Evolutionary conservation across 345 rosid species (phyloP), one percentile per base, ranked within the genome.

Genomic region (Mercurialis annua): DNA sequence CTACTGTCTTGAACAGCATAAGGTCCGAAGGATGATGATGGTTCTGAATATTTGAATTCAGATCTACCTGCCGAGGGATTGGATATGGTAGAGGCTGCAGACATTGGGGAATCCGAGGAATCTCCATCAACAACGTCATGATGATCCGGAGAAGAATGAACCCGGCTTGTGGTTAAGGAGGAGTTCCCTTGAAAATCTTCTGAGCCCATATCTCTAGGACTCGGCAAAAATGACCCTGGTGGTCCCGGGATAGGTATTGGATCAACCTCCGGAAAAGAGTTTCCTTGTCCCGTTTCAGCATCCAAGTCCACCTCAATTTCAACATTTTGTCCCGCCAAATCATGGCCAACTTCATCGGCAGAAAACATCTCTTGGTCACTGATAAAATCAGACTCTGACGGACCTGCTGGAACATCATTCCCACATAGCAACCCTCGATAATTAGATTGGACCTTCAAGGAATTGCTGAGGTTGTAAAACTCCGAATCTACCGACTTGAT

Each of bases 211-310:
- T 84, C 97, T 46, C 96, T 78, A 36, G 98, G 98, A 78, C 98
- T 93, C 0, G 98, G 97, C 80, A 93, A 80, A 81, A 89, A 90
- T 21, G 98, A 93, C 4, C 98, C 98, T 0, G 98, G 98, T 58
- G 98, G 98, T 50, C 98, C 98, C 15, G 98, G 98, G 56, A 93
- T 93, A 36, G 90, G 96, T 73, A 93, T 93, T 9, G 92, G 89
- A 78, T 93, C 98, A 69, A 93, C 90, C 75, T 88, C 97, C 34
- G 81, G 84, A 70, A 83, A 92, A 44, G 80, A 82, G 79, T 75
- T 81, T 67, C 78, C 83, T 69, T 77, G 71, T 38, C 76, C 83
- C 38, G 68, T 75, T 59, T 79, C 84, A 59, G 85, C 71, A 68
- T 77, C 84, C 73, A 78, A 64, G 62, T 79, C 83, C 70, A 74